Evolutionary conservation across 2,329 filamentous ascomycete genomes (phyloP).

Genomic region (Beauveria rudraprayagi): DNA sequence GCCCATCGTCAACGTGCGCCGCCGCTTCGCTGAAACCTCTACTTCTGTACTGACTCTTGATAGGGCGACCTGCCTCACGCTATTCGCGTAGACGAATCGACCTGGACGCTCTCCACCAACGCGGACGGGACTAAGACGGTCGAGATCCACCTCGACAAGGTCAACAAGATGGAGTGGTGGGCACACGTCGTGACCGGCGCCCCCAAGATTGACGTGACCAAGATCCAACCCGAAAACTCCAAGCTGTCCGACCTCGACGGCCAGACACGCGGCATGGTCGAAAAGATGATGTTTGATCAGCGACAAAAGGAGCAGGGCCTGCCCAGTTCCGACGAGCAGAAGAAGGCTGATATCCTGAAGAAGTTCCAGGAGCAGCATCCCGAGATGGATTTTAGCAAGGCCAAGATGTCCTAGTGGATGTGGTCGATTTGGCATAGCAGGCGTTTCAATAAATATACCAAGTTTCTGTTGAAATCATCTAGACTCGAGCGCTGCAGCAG

Average conservation of each 20-base stretch:
- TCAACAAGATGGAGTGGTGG: conserved; percentile 99
- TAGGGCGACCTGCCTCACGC: conserved; percentile 82
- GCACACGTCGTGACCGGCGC: conserved; percentile 78
- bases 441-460: conserved; percentile 3
- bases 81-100: conserved; percentile 77
- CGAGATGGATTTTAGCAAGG: conserved; percentile 66
- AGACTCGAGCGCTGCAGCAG: conserved; percentile 47
- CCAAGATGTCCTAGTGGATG: conserved; percentile 49
- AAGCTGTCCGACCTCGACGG: conserved; percentile 90
- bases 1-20: conserved; percentile 67
- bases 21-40: not conserved
- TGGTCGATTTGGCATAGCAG: not conserved
- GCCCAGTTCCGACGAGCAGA: conserved; percentile 88
- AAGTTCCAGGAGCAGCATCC: conserved; percentile 80
- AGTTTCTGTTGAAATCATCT: conserved; percentile 21
- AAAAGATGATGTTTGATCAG: conserved; percentile 99
- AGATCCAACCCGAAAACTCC: conserved; percentile 88
- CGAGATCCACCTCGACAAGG: conserved; percentile 85
- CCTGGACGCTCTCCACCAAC: conserved; percentile 79
- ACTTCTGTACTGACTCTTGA: conserved; percentile 10
- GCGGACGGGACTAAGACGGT: conserved; percentile 60
- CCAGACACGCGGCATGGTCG: conserved; percentile 91
- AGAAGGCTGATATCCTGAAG: conserved; percentile 86
- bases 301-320: conserved; percentile 88
- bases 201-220: conserved; percentile 88